Percentiles rank a stretch among this genome's conserved stretches.
These are phyloP conservation scores for Murraya paniculata DNA, from an alignment of 345 rosid species.

Conservation along the genomic window DNA sequence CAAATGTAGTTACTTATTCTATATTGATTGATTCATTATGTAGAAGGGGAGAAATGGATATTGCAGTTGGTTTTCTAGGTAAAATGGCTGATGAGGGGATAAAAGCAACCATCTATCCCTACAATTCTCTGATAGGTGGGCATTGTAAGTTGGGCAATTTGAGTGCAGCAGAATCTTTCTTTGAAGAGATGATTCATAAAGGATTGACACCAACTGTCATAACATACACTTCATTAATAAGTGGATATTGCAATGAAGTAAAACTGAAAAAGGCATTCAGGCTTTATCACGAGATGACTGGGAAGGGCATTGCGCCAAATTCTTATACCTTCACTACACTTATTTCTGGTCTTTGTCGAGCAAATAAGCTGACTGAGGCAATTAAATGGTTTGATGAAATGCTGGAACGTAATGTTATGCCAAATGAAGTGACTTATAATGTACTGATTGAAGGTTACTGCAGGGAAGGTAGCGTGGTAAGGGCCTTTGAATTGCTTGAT, in stretches of 20 bases:
- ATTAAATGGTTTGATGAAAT: conserved; percentile 56
- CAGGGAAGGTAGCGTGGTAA: conserved; percentile 46
- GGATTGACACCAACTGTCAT: conserved; percentile 69
- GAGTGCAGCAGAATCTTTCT: conserved; percentile 47
- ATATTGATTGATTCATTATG: conserved; percentile 78
- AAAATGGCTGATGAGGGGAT: conserved; percentile 53
- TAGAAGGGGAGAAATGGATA: conserved; percentile 65
- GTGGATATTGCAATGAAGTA: conserved; percentile 72
- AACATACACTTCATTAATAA: conserved; percentile 70
- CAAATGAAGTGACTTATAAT: conserved; percentile 81
- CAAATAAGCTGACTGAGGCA: conserved; percentile 56
- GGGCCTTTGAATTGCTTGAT: conserved; percentile 58
- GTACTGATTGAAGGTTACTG: conserved; percentile 79
- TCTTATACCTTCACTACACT: conserved; percentile 67
- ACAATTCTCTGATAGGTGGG: conserved; percentile 75
- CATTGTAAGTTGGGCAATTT: conserved; percentile 71
- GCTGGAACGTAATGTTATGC: conserved; percentile 50
- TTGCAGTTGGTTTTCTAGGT: conserved; percentile 47
- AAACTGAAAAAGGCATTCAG: conserved; percentile 55
- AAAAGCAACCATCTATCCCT: conserved; percentile 61
- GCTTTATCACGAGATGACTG: conserved; percentile 81
- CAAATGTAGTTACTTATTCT: conserved; percentile 66
- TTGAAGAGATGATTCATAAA: conserved; percentile 52
- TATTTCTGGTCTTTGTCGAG: conserved; percentile 64
- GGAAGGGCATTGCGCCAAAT: conserved; percentile 68